These are phyloP conservation scores for Cryptococcus amylolentus DNA, from an alignment of 1,284 basidiomycete species.

Conservation along the genomic window DNA sequence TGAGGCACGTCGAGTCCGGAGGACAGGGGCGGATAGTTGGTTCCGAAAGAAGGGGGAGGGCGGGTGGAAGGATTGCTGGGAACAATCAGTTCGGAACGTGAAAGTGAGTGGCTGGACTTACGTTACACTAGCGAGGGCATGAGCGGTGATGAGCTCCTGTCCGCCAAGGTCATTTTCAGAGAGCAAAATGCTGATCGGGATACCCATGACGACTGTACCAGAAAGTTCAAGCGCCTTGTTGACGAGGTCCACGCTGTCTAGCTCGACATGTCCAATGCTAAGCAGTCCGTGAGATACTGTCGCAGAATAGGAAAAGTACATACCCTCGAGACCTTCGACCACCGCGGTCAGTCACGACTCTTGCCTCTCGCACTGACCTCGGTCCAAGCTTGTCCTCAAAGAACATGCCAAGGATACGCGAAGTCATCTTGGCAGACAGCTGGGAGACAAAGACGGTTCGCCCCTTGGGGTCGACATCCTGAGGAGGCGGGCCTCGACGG, in stretches of 20 bases:
- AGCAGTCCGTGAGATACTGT: neutral
- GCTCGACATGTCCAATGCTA: constrained; percentile 94
- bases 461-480: constrained; percentile 74
- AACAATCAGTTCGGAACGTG: too few species aligned
- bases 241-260: constrained; percentile 82
- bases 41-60: constrained; percentile 16
- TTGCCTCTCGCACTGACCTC: constrained; percentile 85
- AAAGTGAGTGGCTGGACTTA: neutral
- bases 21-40: constrained; percentile 38
- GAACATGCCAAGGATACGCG: constrained; percentile 94
- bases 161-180: constrained; percentile 79
- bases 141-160: neutral
- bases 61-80: neutral
- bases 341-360: constrained; percentile 89
- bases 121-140: neutral
- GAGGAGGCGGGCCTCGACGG: constrained; percentile 18
- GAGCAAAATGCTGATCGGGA: constrained; percentile 92
- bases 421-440: constrained; percentile 89
- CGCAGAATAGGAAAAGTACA: neutral
- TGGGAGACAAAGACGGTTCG: constrained; percentile 98
- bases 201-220: constrained; percentile 94
- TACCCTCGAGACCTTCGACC: constrained; percentile 94
- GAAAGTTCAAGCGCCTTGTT: constrained; percentile 73
- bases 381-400: constrained; percentile 96
- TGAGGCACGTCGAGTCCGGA: constrained; percentile 33